Evolutionary conservation across 2,329 filamentous ascomycete species (phyloP).

Genomic region (Pseudogymnoascus sp.): DNA sequence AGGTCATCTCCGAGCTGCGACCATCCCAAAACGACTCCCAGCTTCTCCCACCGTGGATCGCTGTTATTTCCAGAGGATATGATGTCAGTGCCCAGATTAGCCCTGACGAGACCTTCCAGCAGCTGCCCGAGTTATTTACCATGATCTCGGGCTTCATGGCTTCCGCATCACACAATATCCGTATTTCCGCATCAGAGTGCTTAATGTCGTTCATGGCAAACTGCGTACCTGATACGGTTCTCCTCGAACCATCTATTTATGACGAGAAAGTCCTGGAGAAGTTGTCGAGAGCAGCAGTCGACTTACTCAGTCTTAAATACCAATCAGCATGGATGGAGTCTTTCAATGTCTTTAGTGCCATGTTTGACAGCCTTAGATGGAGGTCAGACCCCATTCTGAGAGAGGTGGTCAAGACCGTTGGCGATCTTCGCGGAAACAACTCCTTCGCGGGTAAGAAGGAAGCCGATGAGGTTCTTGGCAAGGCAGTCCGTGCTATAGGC

Average conservation of each 20-base stretch:
- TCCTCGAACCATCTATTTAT: conserved; percentile 82
- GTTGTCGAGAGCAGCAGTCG: conserved; percentile 62
- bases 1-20: conserved; percentile 85
- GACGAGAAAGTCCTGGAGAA: conserved; percentile 87
- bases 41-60: conserved; percentile 91
- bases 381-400: conserved; percentile 70
- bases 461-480: conserved; percentile 81
- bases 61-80: conserved; percentile 87
- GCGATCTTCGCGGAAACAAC: conserved; percentile 79
- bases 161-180: conserved; percentile 84
- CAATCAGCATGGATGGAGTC: conserved; percentile 93
- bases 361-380: conserved; percentile 85
- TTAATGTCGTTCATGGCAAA: conserved; percentile 88
- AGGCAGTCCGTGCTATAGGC: conserved; percentile 83
- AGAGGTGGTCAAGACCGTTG: conserved; percentile 68
- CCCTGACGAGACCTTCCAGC: conserved; percentile 84
- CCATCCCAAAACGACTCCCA: conserved; percentile 91
- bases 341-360: conserved; percentile 77
- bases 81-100: conserved; percentile 85
- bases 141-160: conserved; percentile 75
- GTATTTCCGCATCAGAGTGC: conserved; percentile 89
- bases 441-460: conserved; percentile 92
- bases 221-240: conserved; percentile 73
- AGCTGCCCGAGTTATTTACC: conserved; percentile 75
- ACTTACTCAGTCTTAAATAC: conserved; percentile 79